Evolutionary conservation across 2,329 filamentous ascomycete species (phyloP), one percentile per base, ranked within the genome.

Genomic region (Stenocarpella maydis): DNA sequence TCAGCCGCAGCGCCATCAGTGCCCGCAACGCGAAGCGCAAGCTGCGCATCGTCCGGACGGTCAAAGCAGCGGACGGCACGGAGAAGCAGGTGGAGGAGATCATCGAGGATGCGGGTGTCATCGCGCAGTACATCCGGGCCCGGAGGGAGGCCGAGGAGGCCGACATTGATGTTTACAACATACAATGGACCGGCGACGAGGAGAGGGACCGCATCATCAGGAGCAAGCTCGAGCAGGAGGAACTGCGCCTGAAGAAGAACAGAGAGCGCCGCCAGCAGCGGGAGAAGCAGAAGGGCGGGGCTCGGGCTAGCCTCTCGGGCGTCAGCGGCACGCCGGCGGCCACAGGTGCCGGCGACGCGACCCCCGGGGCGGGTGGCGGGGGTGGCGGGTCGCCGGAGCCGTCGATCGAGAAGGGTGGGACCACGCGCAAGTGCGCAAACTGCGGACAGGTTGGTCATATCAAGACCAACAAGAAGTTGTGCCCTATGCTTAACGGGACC

Each of bases 391-490:
- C 87, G 37, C 86, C 87, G 28, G 86, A 85, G 70, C 78, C 80
- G 34, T 77, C 80, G 34, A 76, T 80, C 61, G 86, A 86, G 77
- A 82, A 85, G 70, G 87, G 83, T 58, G 90, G 91, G 71, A 97
- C 93, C 68, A 91, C 91, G 41, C 88, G 97, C 76, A 98, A 98
- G 83, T 99, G 96, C 82, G 96, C 96, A 74, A 98, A 98, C 80
- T 99, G 96, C 82, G 96, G 96, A 63, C 92, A 96, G 80, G 92
- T 97, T 67, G 96, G 96, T 39, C 96, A 99, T 78, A 99, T 99
- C 85, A 98, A 98, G 82, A 98, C 95, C 58, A 98, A 98, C 85
- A 97, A 98, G 84, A 98, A 98, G 94, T 31, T 72, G 1, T 72
- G 71, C 19, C 71, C 71, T 3, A 64, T 72, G 69, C 71, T 72